A percentile compares a stretch with the other conserved stretches of the same genome.
Conservation (phyloP, 257 asterid genomes). For the Nicotiana attenuata region DNA sequence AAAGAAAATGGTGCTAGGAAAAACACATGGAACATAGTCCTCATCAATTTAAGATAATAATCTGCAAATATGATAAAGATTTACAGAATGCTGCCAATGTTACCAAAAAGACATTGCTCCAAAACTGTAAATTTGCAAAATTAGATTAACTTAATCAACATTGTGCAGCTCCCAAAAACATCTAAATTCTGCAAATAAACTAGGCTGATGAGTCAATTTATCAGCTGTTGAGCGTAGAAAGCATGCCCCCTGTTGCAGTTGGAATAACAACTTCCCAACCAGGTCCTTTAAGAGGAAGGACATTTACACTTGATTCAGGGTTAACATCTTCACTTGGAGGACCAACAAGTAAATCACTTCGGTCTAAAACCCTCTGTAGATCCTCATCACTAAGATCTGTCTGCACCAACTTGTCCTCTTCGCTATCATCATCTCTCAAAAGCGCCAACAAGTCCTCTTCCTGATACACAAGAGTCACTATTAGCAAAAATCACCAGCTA, state of each 20-base stretch:
- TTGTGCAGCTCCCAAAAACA: slow-evolving; percentile 7
- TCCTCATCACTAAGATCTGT: slow-evolving; percentile 77
- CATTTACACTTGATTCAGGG: slow-evolving; percentile 1
- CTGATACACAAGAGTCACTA: slow-evolving; percentile 25
- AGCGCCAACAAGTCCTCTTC: slow-evolving; percentile 84
- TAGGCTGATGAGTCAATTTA: neutral
- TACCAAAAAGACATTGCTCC: neutral
- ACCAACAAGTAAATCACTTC: slow-evolving; percentile 56
- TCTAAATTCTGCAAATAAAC: slow-evolving; percentile 1
- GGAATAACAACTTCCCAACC: slow-evolving; percentile 99
- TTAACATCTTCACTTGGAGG: slow-evolving; percentile 18
- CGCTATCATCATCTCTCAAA: slow-evolving; percentile 63
- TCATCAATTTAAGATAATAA: neutral
- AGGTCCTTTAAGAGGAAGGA: slow-evolving; percentile 73
- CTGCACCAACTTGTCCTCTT: slow-evolving; percentile 72
- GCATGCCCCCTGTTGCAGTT: slow-evolving; percentile 71
- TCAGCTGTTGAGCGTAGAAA: slow-evolving; percentile 69
- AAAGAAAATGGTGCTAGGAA: neutral
- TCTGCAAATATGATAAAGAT: neutral
- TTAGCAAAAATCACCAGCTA: neutral
- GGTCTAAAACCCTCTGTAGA: slow-evolving; percentile 70
- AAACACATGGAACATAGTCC: neutral
- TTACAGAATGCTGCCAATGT: neutral
- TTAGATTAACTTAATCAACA: neutral
- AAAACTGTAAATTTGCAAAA: neutral